Evolutionary conservation across 139 green algal genomes (phyloP), one percentile per base, ranked within the genome.

Genomic region (Zygnema circumcarinatum): DNA sequence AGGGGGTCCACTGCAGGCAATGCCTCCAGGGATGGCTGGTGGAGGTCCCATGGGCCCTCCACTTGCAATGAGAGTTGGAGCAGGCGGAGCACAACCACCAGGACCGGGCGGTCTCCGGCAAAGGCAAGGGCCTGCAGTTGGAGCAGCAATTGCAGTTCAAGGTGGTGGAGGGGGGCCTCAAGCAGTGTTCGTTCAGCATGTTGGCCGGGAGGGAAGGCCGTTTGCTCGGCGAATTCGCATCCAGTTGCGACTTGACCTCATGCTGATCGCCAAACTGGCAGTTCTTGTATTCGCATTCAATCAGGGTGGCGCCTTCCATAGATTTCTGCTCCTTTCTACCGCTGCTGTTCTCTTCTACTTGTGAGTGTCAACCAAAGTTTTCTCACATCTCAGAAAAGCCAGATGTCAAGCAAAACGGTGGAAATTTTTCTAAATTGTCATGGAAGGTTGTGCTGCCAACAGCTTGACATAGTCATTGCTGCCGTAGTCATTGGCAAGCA

Each of bases 241-340:
- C 16, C 68, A 72, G 36, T 21, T 87, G 67, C 81, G 67, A 38
- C 52, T 87, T 11, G 81, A 87, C 81, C 81, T 87, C 35, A 87
- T 87, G 81, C 81, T 87, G 21, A 83, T 87, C 21, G 29, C 79
- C 38, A 87, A 87, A 52, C 67, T 87, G 33, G 74, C 81, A 31
- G 67, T 87, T 35, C 31, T 87, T 3, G 81, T 87, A 22, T 87
- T 83, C 36, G 35, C 79, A 2, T 87, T 87, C 81, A 83, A 75
- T 74, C 81, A 87, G 35, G 67, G 53, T n/a, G 81, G 81, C 11
- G 68, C 39, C 2, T 22, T 20, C 29, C 35, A 87, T 38, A 7
- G 47, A 16, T 68, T 80, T n/a, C 16, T 69, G 1, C n/a, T 83
- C 33, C 67, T 87, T 20, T 83, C 74, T 2, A 25, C 38, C 21